These are phyloP conservation scores for Blastobotrys elegans DNA, from an alignment of 1,139 yeast genomes.

Conservation along the genomic window DNA sequence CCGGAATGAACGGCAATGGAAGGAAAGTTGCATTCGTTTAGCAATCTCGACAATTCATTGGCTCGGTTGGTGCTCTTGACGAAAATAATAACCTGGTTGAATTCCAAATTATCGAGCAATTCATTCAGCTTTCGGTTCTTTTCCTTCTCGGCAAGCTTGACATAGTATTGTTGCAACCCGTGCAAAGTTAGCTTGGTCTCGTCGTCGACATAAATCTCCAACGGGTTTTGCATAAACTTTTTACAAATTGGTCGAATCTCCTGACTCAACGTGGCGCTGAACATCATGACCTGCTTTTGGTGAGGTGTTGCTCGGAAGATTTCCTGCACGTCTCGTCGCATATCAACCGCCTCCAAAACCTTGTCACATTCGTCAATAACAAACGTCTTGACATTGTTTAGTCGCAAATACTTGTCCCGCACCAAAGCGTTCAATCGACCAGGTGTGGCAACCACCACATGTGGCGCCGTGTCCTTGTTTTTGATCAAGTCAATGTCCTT, in stretches of 20 bases:
- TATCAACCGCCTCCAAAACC: conserved; percentile 78
- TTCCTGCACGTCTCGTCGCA: conserved; percentile 99
- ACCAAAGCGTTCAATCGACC: conserved; percentile 95
- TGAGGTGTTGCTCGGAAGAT: conserved; percentile 97
- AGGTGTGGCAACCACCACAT: conserved; percentile 96
- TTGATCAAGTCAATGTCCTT: conserved; percentile 85
- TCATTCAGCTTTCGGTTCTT: conserved; percentile 93
- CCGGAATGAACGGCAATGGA: conserved; percentile 96
- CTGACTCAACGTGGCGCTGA: conserved; percentile 90
- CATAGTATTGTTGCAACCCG: conserved; percentile 95
- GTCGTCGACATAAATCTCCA: conserved; percentile 96
- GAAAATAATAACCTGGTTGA: conserved; percentile 96
- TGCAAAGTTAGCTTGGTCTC: conserved; percentile 96
- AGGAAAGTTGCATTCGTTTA: conserved; percentile 94
- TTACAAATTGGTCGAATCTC: conserved; percentile 97
- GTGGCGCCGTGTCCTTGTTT: conserved; percentile 93
- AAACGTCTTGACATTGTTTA: conserved; percentile 87
- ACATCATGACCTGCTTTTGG: conserved; percentile 99
- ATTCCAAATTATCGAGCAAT: conserved; percentile 87
- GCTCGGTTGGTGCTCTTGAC: conserved; percentile 93
- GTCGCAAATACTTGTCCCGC: conserved; percentile 82
- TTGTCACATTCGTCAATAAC: conserved; percentile 98
- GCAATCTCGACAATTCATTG: conserved; percentile 79
- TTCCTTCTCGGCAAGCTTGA: conserved; percentile 83
- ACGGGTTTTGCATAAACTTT: conserved; percentile 96